Conservation (phyloP, 2,329 filamentous ascomycete species). For the Colletotrichum australisinense region DNA sequence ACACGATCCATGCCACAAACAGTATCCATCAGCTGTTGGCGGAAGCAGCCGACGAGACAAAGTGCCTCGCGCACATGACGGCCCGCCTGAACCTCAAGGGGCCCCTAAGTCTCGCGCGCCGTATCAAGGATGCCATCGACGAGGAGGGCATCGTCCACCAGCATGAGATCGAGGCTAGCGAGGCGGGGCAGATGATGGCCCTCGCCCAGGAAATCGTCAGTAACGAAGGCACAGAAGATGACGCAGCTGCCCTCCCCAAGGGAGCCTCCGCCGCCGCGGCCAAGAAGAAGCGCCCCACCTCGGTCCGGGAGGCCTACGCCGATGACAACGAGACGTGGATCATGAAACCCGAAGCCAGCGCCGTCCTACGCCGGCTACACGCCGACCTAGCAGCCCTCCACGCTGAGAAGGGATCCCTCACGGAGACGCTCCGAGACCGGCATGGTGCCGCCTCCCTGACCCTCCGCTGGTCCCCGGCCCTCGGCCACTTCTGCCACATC, state of each 20-base stretch:
- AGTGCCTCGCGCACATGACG: conserved; percentile 59
- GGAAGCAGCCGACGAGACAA: conserved; percentile 36
- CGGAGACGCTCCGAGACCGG: conserved; percentile 68
- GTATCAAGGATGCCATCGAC: conserved; percentile 85
- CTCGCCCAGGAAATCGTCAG: conserved; percentile 79
- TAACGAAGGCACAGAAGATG: conserved; percentile 72
- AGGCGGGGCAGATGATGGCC: conserved; percentile 76
- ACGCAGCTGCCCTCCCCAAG: conserved; percentile 66
- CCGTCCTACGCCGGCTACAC: conserved; percentile 75
- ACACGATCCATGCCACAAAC: conserved; percentile 80
- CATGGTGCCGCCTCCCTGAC: conserved; percentile 75
- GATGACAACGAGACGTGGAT: conserved; percentile 72
- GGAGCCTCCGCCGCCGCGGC: conserved; percentile 40
- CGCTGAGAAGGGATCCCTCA: conserved; percentile 70
- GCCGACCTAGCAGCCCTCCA: conserved; percentile 69
- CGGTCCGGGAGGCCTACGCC: conserved; percentile 67
- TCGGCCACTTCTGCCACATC: conserved; percentile 92
- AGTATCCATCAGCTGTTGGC: conserved; percentile 67
- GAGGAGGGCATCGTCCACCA: conserved; percentile 89
- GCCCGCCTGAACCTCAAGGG: conserved; percentile 73
- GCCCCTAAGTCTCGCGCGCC: conserved; percentile 74
- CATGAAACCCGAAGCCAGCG: conserved; percentile 77
- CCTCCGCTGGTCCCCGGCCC: conserved; percentile 85
- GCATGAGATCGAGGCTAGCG: conserved; percentile 80
- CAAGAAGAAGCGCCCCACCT: conserved; percentile 56